Evolutionary conservation across 1,284 basidiomycete genomes (phyloP), one percentile per base, ranked within the genome.

Genomic region (Microbotryum violaceum): DNA sequence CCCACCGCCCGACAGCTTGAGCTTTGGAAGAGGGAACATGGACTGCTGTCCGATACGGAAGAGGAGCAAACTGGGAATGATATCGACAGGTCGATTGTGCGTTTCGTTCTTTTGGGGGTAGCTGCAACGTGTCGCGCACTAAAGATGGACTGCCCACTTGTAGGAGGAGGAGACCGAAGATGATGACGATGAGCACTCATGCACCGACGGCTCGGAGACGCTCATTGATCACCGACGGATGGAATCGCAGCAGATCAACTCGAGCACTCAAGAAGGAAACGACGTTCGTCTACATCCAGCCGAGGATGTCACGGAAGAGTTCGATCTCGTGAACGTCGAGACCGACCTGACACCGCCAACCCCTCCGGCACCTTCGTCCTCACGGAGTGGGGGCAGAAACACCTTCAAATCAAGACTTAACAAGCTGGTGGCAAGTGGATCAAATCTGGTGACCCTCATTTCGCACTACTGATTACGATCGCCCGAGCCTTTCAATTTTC

Each of bases 1-100:
- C 16, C 18, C n/a, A 33, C 33, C 12, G 27, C 14, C 29, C 14
- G 9, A 27, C 31, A 61, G 60, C 49, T 61, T 2, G 49, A 53
- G 14, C 42, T 25, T 8, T 58, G 57, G 57, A 58, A 58, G 51
- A 20, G 21, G 37, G 48, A 52, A 3, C 33, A 48, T 8, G 44
- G 46, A 7, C 46, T 45, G 20, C 31, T 37, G 33, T 42, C 27
- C 20, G 37, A 37, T 8, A 21, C 44, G 10, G 25, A 46, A 33
- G 31, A 23, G 7, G 54, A 56, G 16, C 37, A 33, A 27, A 44
- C 21, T 23, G 4, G 23, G 6, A 33, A 47, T 16, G 42, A 47
- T 10, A 6, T 42, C 8, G 42, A 55, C 29, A 42, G 4, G 14
- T 42, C 37, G 10, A 42, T 42, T 18, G 37, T 42, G 37, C 12